These are phyloP conservation scores for rapeseed (Brassica napus) DNA, from an alignment of 345 rosid species.

Conservation along the genomic window Da-Ae NC_063449.1:46672001-46672500, in stretches of 20 bases:
- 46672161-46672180: conserved; percentile 36
- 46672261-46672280: conserved; percentile 47
- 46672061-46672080: conserved; percentile 40
- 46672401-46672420: conserved; percentile 62
- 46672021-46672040: neutral
- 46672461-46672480: conserved; percentile 58
- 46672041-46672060: neutral
- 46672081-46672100: conserved; percentile 51
- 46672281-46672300: conserved; percentile 49
- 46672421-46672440: conserved; percentile 62
- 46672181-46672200: conserved; percentile 10
- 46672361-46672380: conserved; percentile 46
- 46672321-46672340: conserved; percentile 45
- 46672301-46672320: conserved; percentile 46
- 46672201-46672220: neutral
- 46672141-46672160: conserved; percentile 43
- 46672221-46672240: neutral
- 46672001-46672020: neutral
- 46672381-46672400: conserved; percentile 60
- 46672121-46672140: conserved; percentile 48
- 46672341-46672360: conserved; percentile 49
- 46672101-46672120: conserved; percentile 54
- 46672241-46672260: conserved; percentile 43
- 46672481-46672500: conserved; percentile 25
- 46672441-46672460: conserved; percentile 64